phyloP scores from a whole-genome alignment of 2,329 filamentous ascomycete genomes.

The Aureobasidium sp. region DNA sequence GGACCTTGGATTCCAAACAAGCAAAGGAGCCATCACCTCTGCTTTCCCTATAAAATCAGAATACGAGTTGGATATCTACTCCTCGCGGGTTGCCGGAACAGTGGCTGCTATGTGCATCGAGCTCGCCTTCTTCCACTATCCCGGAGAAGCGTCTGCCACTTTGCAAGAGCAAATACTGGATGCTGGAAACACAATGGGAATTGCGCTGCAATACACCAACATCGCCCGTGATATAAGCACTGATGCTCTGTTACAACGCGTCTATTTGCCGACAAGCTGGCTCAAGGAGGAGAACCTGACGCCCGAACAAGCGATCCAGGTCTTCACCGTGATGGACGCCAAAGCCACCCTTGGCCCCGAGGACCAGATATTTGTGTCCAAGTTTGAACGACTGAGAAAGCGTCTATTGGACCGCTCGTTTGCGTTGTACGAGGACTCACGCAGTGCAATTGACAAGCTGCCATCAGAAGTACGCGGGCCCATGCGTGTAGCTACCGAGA shows the following conservation, averaged over 20 bases:
- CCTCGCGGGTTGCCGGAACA: conserved; percentile 59
- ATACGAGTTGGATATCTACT: conserved; percentile 53
- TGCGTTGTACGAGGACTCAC: conserved; percentile 48
- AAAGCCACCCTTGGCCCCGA: conserved; percentile 12
- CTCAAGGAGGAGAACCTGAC: conserved; percentile 49
- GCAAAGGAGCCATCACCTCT: conserved; percentile 4
- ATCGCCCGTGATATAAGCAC: conserved; percentile 65
- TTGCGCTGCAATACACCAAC: conserved; percentile 69
- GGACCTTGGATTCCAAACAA: conserved; percentile 49
- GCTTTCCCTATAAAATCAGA: conserved; percentile 51
- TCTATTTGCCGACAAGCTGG: conserved; percentile 61
- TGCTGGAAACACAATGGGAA: conserved; percentile 58
- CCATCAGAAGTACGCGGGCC: conserved; percentile 53
- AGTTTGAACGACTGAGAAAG: conserved; percentile 43
- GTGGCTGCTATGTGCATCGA: conserved; percentile 61
- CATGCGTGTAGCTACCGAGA: conserved; percentile 62
- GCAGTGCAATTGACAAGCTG: conserved; percentile 51
- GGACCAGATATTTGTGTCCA: conserved; percentile 36
- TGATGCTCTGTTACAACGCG: conserved; percentile 56
- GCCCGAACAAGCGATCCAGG: conserved; percentile 45
- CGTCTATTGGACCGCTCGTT: conserved; percentile 55
- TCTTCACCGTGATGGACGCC: conserved; percentile 12
- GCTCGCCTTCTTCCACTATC: conserved; percentile 54
- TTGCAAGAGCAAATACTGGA: conserved; percentile 39
- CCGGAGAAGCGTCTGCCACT: conserved; percentile 21